These are phyloP conservation scores for Collybia sordida DNA, from an alignment of 768 basidiomycete species.

Conservation along the genomic window DNA sequence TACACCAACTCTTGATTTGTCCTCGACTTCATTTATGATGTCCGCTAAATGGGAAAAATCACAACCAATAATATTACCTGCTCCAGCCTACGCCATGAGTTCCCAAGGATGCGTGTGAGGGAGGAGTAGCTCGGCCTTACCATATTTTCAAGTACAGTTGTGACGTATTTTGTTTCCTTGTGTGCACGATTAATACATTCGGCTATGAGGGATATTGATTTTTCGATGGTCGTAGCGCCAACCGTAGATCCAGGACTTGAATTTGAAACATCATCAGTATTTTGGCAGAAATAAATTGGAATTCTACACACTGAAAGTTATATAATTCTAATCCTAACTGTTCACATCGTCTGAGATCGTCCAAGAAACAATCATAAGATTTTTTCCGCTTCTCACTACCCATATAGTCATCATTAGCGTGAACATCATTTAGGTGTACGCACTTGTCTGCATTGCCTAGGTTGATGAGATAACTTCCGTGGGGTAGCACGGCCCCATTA, in stretches of 20 bases:
- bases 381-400: conserved; percentile 64
- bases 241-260: conserved; percentile 79
- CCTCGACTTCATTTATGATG: conserved; percentile 69
- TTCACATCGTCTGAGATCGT: conserved; percentile 79
- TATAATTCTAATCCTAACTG: conserved; percentile 70
- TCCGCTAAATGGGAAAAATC: conserved; percentile 63
- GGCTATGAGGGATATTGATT: conserved; percentile 65
- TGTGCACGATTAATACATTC: conserved; percentile 77
- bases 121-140: conserved; percentile 28
- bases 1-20: conserved; percentile 76
- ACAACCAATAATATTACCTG: conserved; percentile 76
- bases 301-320: conserved; percentile 76
- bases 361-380: conserved; percentile 77
- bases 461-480: conserved; percentile 86
- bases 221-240: conserved; percentile 58
- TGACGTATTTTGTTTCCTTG: conserved; percentile 50
- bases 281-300: neutral
- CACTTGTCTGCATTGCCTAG: conserved; percentile 78
- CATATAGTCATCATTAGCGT: neutral
- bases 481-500: conserved; percentile 66
- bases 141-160: conserved; percentile 84
- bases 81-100: conserved; percentile 56
- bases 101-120: neutral
- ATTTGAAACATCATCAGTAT: neutral
- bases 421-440: conserved; percentile 21